A percentile compares a stretch with the other conserved stretches of the same genome.
phyloP scores from a whole-genome alignment of 495 filamentous ascomycete genomes.

The Penicillium dipodomyicola region DNA sequence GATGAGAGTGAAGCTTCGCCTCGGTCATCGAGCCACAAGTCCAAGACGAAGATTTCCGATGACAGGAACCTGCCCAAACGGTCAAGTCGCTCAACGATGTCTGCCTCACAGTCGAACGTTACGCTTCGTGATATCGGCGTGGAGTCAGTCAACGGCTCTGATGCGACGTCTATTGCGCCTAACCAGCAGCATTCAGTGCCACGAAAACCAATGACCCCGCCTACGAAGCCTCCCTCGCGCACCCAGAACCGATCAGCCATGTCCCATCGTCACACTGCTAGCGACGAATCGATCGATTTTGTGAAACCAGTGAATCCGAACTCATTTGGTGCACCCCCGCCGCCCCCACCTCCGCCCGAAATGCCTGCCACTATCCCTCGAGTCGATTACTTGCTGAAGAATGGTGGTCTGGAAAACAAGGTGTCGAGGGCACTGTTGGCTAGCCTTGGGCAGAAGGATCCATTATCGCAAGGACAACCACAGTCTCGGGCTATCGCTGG shows the following conservation, averaged over 20 bases:
- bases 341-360: conserved; percentile 76
- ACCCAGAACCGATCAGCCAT: conserved; percentile 39
- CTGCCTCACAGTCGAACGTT: conserved; percentile 36
- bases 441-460: conserved; percentile 39
- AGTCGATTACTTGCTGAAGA: conserved; percentile 85
- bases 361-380: conserved; percentile 67
- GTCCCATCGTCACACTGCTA: conserved; percentile 36
- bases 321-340: conserved; percentile 57
- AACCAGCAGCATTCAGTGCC: conserved; percentile 48
- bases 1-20: conserved; percentile 33
- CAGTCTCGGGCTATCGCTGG: conserved; percentile 49
- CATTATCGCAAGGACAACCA: conserved; percentile 33
- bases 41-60: conserved; percentile 34
- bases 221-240: conserved; percentile 42
- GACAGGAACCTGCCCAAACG: conserved; percentile 36
- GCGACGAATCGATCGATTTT: conserved; percentile 43
- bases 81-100: conserved; percentile 34
- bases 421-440: conserved; percentile 66
- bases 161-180: conserved; percentile 65
- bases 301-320: conserved; percentile 39
- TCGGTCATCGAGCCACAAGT: conserved; percentile 35
- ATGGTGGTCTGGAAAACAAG: conserved; percentile 70
- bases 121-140: conserved; percentile 40
- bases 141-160: conserved; percentile 55
- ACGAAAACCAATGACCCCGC: conserved; percentile 40